Base-by-base conservation (phyloP, 805 yeast genomes). In the Priceomyces haplophilus region DNA sequence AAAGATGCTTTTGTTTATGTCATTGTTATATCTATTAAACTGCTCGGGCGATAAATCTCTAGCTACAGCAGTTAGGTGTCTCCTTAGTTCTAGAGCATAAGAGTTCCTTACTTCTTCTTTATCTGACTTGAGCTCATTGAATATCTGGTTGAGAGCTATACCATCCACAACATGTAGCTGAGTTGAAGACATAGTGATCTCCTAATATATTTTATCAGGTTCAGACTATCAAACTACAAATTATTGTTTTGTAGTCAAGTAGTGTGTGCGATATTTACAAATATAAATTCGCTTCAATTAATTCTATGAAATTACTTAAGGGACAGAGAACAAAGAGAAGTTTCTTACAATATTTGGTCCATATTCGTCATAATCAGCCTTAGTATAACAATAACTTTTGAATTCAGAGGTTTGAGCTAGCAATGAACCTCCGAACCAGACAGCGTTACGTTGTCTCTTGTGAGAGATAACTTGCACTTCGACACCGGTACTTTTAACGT, bases 261-360 rank as follows among this genome's bases (percentile, higher is more conserved):
- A 34, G 20, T 8, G 37, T 34, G 37, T 34, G 37, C 37, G 25
- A 21, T 21, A 5, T 12, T 34, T 13, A 23, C 18, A 34, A 34
- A 34, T 71, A 79, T 5, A 79, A 74, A 43, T 45, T 86, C 2
- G 66, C 66, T 36, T 45, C 73, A 19, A 71, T 67, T 41, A 46
- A 51, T 2, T 39, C 37, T n/a, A 68, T 73, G 1, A 58, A 16
- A 11, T 12, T 18, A 49, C 45, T 59, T 69, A 85, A 69, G 95
- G 95, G 58, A 89, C 95, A 60, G 88, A 84, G 75, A 93, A 91
- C 50, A 93, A 75, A 38, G 97, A 88, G 64, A 93, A 93, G 78
- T 91, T 90, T 73, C 99, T 83, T 36, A 95, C 99, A 58, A 93
- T 93, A 57, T 86, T 87, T 44, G 99, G 99, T 25, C 99, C 99